Conservation (phyloP, 1,284 basidiomycete species). For the Porodaedalea pini region DNA sequence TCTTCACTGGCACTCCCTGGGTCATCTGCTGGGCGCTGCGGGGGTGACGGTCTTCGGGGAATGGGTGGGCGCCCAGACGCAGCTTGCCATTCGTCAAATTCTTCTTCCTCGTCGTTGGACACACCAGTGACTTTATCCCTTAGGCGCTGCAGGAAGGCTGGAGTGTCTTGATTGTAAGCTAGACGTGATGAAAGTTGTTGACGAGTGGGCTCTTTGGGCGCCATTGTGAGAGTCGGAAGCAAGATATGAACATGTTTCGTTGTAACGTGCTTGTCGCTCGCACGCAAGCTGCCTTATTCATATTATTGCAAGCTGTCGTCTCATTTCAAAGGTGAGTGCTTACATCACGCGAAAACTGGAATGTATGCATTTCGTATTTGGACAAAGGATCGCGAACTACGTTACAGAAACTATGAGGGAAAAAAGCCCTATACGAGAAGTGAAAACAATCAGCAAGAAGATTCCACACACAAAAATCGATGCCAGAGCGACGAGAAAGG, state of each 20-base stretch:
- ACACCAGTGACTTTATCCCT: conserved; percentile 55
- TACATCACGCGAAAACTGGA: too few relatives aligned
- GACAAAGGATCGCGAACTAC: too few relatives aligned
- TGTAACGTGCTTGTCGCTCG: not conserved
- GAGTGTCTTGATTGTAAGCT: conserved; percentile 50
- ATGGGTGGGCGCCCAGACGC: conserved; percentile 69
- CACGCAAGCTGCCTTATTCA: too few relatives aligned
- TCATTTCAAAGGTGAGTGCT: too few relatives aligned
- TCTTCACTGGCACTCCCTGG: conserved; percentile 75
- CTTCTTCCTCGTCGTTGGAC: conserved; percentile 38
- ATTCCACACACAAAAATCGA: not conserved
- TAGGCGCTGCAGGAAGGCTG: conserved; percentile 57
- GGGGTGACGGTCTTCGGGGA: conserved; percentile 55
- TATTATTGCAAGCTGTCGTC: too few relatives aligned
- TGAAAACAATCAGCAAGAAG: not conserved
- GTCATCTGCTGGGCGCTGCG: conserved; percentile 65
- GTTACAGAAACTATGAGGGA: too few relatives aligned
- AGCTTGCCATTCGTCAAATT: conserved; percentile 41
- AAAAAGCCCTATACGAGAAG: not conserved
- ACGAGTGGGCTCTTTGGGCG: conserved; percentile 60
- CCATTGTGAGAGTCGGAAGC: not conserved
- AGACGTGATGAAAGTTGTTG: conserved; percentile 63
- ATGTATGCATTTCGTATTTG: too few relatives aligned
- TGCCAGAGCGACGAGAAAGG: conserved; percentile 24
- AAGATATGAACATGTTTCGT: not conserved